Base-by-base conservation (phyloP, 2,329 filamentous ascomycete species). In the Bimuria novae-zelandiae region DNA sequence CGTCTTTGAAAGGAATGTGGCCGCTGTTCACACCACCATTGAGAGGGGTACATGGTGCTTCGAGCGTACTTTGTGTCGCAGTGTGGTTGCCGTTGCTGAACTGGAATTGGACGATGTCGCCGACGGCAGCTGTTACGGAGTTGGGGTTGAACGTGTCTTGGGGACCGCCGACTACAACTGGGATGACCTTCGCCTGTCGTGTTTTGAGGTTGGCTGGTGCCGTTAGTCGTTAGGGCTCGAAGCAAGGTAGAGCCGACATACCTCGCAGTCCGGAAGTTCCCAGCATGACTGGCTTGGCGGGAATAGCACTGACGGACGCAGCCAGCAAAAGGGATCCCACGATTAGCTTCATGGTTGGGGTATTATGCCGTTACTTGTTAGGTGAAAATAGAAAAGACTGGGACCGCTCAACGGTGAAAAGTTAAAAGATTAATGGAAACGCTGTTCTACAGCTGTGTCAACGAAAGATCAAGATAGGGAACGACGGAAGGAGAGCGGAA, bases 21-120 rank as follows among this genome's bases (percentile, higher is more conserved):
- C 68, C 68, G 39, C 59, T 64, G 57, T 71, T 60, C 3, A 71
- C 48, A 12, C 68, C 68, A 19, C 62, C 64, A 0, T 58, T 56
- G 46, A 69, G 56, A 7, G 67, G 67, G 8, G 60, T 61, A 43
- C 68, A 71, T 22, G 67, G 58, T 12, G 57, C 51, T 23, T 67
- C 62, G 1, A 55, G 52, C 0, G 67, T 62, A 7, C 60, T 64
- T 37, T 71, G 66, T 0, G 68, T 70, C 7, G 67, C 66, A 7
- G 68, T 70, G 52, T 71, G 68, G 51, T 69, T 70, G 10, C 67
- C 68, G 22, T 68, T 68, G 45, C 55, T 61, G 55, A 71, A 71
- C 19, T 70, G 56, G 54, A 69, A 70, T 46, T 69, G 67, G 6
- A 70, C 47, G 5, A 70, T 59, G 46, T 70, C 67, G 33, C 67